Base-by-base conservation (phyloP, 306 rosid genomes). In the Acacia crassicarpa region DNA sequence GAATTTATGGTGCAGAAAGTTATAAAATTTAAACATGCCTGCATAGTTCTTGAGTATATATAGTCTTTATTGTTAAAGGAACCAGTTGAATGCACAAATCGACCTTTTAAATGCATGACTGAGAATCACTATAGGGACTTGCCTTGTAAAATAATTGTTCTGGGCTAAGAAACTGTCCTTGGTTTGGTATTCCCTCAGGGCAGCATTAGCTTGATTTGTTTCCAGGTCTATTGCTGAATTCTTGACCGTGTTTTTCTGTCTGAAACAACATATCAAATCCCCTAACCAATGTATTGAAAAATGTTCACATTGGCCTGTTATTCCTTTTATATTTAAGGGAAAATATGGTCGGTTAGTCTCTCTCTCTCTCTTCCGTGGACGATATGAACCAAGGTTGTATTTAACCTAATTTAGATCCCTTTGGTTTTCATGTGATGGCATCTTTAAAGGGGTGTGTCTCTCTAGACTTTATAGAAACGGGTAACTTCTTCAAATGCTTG, bases 151-250 rank as follows among this genome's bases (percentile, higher is more conserved):
- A 32, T 69, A 41, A n/a, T 10, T 62, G 45, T 16, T 38, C 59
- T 40, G 45, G 75, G 45, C 23, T 11, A 49, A 12, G 75, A 46
- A 32, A 65, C 79, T 80, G 35, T 30, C 14, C 54, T 58, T 22
- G 30, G 8, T 22, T 82, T 44, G 53, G 44, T 82, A 46, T 72
- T 61, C 61, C 38, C n/a, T 70, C 11, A 14, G 20, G 32, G 23
- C 67, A 32, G 75, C 53, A 45, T 46, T 71, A 35, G 43, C 70
- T n/a, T 63, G 66, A 61, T 59, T 77, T 45, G n/a, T 78, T 41
- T 17, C 16, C n/a, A 38, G 75, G 32, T 20, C 75, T 19, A 38
- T 78, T 78, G 62, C 49, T 67, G 41, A 72, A n/a, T 48, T 66
- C 40, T 25, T 43, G 56, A 38, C 72, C 40, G 4, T 16, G 2